These are phyloP conservation scores for Casuarina cunninghamiana DNA, from an alignment of 306 rosid species.

Conservation along the genomic window DNA sequence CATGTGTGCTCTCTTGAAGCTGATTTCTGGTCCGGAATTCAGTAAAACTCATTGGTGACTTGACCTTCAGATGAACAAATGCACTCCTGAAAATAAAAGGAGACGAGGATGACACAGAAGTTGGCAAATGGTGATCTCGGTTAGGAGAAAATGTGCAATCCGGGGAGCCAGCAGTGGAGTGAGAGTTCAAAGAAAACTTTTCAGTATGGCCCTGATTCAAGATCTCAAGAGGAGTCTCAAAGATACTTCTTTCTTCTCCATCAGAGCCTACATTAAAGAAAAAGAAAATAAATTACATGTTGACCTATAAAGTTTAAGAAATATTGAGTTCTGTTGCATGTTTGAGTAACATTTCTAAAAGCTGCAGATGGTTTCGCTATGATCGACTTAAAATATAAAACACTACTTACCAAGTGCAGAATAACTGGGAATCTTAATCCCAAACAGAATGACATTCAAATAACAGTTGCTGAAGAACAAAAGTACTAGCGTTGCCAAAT, in stretches of 20 bases:
- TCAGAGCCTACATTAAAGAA: slow-evolving; percentile 43
- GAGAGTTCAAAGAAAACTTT: slow-evolving; percentile 37
- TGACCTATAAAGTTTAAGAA: slow-evolving; percentile 18
- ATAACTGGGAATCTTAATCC: background rate
- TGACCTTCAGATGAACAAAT: slow-evolving; percentile 56
- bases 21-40: slow-evolving; percentile 34
- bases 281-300: slow-evolving; percentile 16
- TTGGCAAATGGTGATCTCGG: slow-evolving; percentile 36
- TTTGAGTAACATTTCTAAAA: slow-evolving; percentile 17
- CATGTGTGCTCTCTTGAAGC: slow-evolving; percentile 33
- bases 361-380: slow-evolving; percentile 1
- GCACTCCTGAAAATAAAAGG: slow-evolving; percentile 64
- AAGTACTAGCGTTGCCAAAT: background rate
- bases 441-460: background rate
- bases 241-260: slow-evolving; percentile 37
- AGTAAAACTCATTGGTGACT: slow-evolving; percentile 35
- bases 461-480: background rate
- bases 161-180: slow-evolving; percentile 37
- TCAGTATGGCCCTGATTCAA: slow-evolving; percentile 39
- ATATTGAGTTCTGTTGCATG: slow-evolving; percentile 13
- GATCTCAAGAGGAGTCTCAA: slow-evolving; percentile 43
- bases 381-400: slow-evolving; percentile 3
- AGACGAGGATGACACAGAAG: slow-evolving; percentile 28
- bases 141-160: slow-evolving; percentile 35
- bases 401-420: background rate